phyloP scores from a whole-genome alignment of 1,284 basidiomycete species.

The Ceratobasidium sp. region DNA sequence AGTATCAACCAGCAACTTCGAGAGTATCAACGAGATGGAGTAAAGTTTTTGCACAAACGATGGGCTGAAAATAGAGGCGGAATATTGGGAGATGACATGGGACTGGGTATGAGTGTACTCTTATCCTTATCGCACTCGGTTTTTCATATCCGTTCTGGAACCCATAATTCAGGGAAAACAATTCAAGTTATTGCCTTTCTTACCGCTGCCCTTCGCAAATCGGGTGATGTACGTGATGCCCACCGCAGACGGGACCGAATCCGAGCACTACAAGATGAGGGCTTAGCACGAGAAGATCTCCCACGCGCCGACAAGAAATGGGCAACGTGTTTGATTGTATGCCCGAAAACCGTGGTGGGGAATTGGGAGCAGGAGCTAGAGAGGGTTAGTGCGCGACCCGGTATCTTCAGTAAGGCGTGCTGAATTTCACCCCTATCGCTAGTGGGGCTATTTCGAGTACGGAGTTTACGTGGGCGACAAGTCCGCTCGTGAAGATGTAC shows the following conservation, averaged over 20 bases:
- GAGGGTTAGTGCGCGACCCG: constrained; percentile 63
- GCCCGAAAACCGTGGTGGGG: constrained; percentile 79
- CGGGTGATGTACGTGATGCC: constrained; percentile 71
- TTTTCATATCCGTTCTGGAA: background rate
- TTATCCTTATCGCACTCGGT: constrained; percentile 5
- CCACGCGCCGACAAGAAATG: constrained; percentile 76
- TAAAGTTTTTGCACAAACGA: constrained; percentile 78
- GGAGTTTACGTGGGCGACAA: constrained; percentile 71
- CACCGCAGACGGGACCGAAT: constrained; percentile 73
- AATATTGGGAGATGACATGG: constrained; percentile 85
- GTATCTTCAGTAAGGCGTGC: background rate
- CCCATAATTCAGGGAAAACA: constrained; percentile 72
- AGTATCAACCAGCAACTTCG: constrained; percentile 84
- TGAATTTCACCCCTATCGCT: background rate
- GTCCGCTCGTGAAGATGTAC: constrained; percentile 65
- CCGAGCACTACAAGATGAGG: constrained; percentile 71
- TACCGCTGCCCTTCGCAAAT: constrained; percentile 86
- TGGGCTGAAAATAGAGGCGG: constrained; percentile 76
- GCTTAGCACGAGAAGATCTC: constrained; percentile 66
- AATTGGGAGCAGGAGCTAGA: constrained; percentile 88
- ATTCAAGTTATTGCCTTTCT: constrained; percentile 91
- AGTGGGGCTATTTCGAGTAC: constrained; percentile 88
- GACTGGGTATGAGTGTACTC: constrained; percentile 67
- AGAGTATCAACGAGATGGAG: constrained; percentile 87
- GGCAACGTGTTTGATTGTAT: constrained; percentile 87